phyloP scores from a whole-genome alignment of 768 basidiomycete species.

The Macrocybe gigantea region DNA sequence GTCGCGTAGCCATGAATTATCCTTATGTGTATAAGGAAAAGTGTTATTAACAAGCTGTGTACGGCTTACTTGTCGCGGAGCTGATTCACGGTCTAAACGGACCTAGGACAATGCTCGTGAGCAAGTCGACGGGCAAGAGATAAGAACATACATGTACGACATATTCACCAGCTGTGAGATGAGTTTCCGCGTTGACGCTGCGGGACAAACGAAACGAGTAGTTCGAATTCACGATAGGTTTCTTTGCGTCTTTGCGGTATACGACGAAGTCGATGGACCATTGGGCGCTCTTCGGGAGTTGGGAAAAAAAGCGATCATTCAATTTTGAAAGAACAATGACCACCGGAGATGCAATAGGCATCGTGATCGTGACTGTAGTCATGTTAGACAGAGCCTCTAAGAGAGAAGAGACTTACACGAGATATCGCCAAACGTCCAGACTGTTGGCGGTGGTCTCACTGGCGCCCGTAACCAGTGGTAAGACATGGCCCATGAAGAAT shows the following conservation, averaged over 20 bases:
- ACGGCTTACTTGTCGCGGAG: too few relatives aligned
- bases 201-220: conserved; percentile 11
- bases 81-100: conserved; percentile 21
- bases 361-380: conserved; percentile 25
- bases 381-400: not conserved
- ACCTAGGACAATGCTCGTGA: conserved; percentile 14
- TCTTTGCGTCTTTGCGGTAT: conserved; percentile 25
- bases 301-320: conserved; percentile 27
- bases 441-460: conserved; percentile 17
- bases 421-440: conserved; percentile 36
- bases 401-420: conserved; percentile 22
- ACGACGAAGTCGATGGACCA: conserved; percentile 33
- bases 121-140: not conserved
- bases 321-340: conserved; percentile 33
- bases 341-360: conserved; percentile 19
- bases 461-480: conserved; percentile 35
- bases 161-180: conserved; percentile 20
- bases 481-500: conserved; percentile 31
- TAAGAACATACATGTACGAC: conserved; percentile 20
- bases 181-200: conserved; percentile 21
- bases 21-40: too few relatives aligned
- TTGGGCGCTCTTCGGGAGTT: conserved; percentile 15
- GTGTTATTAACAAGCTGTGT: too few relatives aligned
- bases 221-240: conserved; percentile 15
- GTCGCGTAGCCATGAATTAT: too few relatives aligned